Evolutionary conservation across 192 early-diverging fungal species (phyloP).

Genomic region (Cetraspora pellucida): DNA sequence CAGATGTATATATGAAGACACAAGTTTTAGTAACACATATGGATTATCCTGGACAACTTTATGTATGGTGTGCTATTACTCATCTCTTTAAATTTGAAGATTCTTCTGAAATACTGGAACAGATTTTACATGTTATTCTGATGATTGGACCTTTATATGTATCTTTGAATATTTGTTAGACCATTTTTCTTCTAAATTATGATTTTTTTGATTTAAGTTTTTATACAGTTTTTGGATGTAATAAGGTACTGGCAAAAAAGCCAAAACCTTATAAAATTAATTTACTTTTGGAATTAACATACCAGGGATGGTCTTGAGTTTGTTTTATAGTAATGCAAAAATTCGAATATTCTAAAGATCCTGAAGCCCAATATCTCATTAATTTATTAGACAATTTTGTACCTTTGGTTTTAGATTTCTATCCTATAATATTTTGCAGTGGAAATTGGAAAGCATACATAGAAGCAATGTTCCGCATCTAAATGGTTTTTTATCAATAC

Average conservation of each 20-base stretch:
- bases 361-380: no score
- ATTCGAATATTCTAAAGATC: neutral
- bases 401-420: neutral
- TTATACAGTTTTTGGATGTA: neutral
- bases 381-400: neutral
- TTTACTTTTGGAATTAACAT: neutral
- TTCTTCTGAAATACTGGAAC: neutral
- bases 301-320: neutral
- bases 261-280: constrained; percentile 11
- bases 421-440: neutral
- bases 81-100: neutral
- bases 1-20: neutral
- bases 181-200: constrained; percentile 20
- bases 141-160: neutral
- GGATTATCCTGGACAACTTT: constrained; percentile 5
- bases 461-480: constrained; percentile 10
- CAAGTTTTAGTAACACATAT: neutral
- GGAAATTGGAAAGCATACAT: constrained; percentile 10
- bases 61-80: neutral
- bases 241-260: constrained; percentile 19
- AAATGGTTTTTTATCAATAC: constrained; percentile 18
- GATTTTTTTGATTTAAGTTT: neutral
- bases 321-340: constrained; percentile 8
- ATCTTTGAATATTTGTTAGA: constrained; percentile 8
- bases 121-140: no score